Evolutionary conservation across 169 alveolate species (phyloP).

Genomic region (Cardiosporidium cionae): DNA sequence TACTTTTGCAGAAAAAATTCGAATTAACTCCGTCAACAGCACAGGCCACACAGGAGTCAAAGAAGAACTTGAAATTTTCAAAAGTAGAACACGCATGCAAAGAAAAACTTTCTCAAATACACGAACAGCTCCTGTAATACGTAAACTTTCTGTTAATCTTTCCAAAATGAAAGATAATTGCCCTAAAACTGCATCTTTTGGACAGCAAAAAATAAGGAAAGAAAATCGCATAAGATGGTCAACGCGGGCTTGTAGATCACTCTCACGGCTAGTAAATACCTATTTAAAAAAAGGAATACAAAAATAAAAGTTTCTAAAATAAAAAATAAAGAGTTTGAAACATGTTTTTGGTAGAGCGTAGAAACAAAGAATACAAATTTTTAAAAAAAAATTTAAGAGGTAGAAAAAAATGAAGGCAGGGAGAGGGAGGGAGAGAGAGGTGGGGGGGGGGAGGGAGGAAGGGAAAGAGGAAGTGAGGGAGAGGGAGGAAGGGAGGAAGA

Average conservation of each 20-base stretch:
- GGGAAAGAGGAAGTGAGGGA: not conserved
- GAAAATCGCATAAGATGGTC: conserved; percentile 41
- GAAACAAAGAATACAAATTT: no score
- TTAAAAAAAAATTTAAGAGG: no score
- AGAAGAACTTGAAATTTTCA: conserved; percentile 28
- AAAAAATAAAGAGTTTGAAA: no score
- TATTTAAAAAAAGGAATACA: no score
- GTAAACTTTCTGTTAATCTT: conserved; percentile 42
- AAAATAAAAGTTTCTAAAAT: no score
- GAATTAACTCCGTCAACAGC: conserved; percentile 42
- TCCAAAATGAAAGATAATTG: conserved; percentile 52
- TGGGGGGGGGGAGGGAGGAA: not conserved
- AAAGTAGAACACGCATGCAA: conserved; percentile 40
- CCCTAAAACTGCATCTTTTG: conserved; percentile 42
- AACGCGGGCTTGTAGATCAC: conserved; percentile 25
- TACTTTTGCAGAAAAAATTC: conserved; percentile 26
- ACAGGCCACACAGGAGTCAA: conserved; percentile 55
- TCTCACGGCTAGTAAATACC: conserved; percentile 41
- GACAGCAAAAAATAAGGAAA: conserved; percentile 54
- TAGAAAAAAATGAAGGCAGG: no score
- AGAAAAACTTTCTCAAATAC: conserved; percentile 34
- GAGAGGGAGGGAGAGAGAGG: no score
- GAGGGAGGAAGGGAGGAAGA: not conserved
- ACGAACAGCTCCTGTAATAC: not conserved
- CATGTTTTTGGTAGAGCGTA: no score